Conservation (phyloP, 306 rosid species). For the Trifolium subterraneum region DNA sequence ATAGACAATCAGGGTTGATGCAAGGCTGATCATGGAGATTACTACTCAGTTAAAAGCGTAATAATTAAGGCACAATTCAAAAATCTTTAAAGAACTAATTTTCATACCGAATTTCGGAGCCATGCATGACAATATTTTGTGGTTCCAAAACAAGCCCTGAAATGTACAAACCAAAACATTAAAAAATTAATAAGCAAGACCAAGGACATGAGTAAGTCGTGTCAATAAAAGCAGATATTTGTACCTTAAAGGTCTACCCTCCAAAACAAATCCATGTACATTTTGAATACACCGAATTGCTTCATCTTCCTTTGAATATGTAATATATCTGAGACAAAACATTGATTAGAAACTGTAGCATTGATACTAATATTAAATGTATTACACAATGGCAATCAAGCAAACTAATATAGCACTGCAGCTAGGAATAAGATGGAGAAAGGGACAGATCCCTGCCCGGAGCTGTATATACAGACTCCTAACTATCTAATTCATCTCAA, state of each 20-base stretch:
- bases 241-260: conserved; percentile 87
- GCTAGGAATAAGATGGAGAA: not conserved
- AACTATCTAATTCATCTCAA: not conserved
- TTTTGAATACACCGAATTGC: conserved; percentile 98
- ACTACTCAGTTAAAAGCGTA: conserved; percentile 24
- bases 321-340: conserved; percentile 79
- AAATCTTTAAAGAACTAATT: conserved; percentile 23
- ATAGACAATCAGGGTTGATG: conserved; percentile 96
- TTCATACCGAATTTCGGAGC: conserved; percentile 91
- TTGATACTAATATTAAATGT: not conserved
- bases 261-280: conserved; percentile 99
- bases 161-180: conserved; percentile 35
- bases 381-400: conserved; percentile 5
- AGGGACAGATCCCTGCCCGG: not conserved
- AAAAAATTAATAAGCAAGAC: conserved; percentile 16
- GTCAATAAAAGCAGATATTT: conserved; percentile 4
- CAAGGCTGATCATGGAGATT: conserved; percentile 75
- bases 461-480: not conserved
- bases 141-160: conserved; percentile 99
- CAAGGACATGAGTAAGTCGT: not conserved
- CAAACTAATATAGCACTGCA: not conserved
- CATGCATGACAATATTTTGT: conserved; percentile 99
- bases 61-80: conserved; percentile 28
- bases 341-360: conserved; percentile 12
- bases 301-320: conserved; percentile 93